Evolutionary conservation across 2,329 filamentous ascomycete genomes (phyloP).

Genomic region (Aspergillus proliferans): DNA sequence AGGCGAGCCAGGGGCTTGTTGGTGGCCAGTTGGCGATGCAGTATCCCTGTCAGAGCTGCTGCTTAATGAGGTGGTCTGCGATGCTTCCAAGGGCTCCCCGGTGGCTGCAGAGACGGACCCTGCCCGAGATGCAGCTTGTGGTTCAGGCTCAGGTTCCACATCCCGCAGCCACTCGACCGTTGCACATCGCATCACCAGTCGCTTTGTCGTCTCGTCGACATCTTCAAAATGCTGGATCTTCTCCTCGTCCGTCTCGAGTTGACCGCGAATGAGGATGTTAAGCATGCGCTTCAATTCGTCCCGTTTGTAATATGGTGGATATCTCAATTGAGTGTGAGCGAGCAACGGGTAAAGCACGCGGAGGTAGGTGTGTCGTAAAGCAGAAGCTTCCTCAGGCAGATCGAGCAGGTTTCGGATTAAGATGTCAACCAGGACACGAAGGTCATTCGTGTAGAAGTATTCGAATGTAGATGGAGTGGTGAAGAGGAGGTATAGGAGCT

Average conservation of each 20-base stretch:
- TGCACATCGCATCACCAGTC: constrained; percentile 42
- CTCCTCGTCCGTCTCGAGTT: constrained; percentile 51
- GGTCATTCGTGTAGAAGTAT: constrained; percentile 97
- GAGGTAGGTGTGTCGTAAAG: constrained; percentile 85
- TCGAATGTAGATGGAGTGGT: constrained; percentile 87
- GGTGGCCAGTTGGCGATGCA: background rate
- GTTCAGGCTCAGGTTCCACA: constrained; percentile 17
- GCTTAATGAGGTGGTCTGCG: constrained; percentile 8
- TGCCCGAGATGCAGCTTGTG: constrained; percentile 15
- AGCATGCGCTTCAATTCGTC: constrained; percentile 76
- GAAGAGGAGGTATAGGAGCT: constrained; percentile 90
- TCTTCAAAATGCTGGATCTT: constrained; percentile 45
- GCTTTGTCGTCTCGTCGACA: constrained; percentile 44
- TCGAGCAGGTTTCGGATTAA: constrained; percentile 96
- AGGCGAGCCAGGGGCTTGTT: constrained; percentile 9
- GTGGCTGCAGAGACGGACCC: background rate
- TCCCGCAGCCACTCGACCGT: constrained; percentile 42
- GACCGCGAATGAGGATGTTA: constrained; percentile 63
- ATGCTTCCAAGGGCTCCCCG: background rate
- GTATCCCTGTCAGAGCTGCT: background rate
- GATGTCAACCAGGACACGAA: constrained; percentile 89
- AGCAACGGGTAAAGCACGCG: constrained; percentile 86
- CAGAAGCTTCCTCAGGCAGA: constrained; percentile 68
- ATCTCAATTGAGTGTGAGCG: constrained; percentile 81
- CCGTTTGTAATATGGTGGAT: constrained; percentile 84